Conservation (phyloP, 192 early-diverging fungal genomes). For the Umbelopsis sp. region DNA sequence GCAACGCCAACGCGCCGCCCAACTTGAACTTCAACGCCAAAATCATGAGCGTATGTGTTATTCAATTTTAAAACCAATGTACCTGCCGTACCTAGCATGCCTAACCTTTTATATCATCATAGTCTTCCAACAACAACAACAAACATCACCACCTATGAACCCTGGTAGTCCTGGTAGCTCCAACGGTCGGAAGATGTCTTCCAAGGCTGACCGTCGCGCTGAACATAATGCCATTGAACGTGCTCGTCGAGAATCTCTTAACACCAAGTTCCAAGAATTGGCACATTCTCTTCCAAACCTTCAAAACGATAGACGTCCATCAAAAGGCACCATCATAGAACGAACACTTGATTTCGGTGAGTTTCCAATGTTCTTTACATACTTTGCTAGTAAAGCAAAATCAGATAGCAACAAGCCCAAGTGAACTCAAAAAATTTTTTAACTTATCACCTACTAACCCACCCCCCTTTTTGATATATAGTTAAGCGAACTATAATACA, state of each 20-base stretch:
- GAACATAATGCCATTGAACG: constrained; percentile 87
- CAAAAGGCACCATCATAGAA: constrained; percentile 79
- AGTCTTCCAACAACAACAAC: constrained; percentile 19
- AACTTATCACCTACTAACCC: neutral
- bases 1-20: constrained; percentile 11
- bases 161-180: constrained; percentile 11
- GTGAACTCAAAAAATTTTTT: neutral
- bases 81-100: neutral
- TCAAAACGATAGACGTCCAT: constrained; percentile 71
- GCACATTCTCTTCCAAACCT: constrained; percentile 77
- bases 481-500: constrained; percentile 35
- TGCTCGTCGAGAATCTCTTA: constrained; percentile 79
- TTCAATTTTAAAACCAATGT: neutral
- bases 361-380: neutral
- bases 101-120: neutral
- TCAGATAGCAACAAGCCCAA: no score
- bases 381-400: neutral
- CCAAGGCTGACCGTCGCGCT: constrained; percentile 55
- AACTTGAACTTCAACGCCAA: constrained; percentile 15
- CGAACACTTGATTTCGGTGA: constrained; percentile 70
- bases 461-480: neutral
- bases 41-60: neutral
- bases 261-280: constrained; percentile 80
- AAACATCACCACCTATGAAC: constrained; percentile 9
- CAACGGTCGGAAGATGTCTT: constrained; percentile 9